phyloP scores from a whole-genome alignment of 768 basidiomycete species.

The Bullera alba region DNA sequence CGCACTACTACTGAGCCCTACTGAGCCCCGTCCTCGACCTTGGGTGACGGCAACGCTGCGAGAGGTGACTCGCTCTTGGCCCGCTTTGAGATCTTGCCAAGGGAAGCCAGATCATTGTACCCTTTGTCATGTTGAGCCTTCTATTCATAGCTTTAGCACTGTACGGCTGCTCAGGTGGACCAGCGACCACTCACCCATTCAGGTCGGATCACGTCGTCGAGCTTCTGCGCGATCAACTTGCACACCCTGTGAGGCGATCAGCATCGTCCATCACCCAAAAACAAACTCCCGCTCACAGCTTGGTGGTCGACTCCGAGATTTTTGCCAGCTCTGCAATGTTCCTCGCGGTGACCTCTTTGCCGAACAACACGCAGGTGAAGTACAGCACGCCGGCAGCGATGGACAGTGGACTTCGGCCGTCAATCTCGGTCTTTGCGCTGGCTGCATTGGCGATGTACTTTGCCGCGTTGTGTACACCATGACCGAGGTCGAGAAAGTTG shows the following conservation, averaged over 20 bases:
- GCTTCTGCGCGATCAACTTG: constrained; percentile 24
- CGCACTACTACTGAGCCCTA: too few relatives aligned
- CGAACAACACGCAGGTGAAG: constrained; percentile 79
- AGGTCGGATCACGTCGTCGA: constrained; percentile 36
- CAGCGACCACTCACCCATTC: constrained; percentile 38
- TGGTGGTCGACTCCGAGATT: constrained; percentile 92
- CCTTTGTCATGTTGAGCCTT: neutral
- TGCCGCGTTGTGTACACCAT: constrained; percentile 38
- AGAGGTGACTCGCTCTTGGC: neutral
- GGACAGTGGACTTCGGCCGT: constrained; percentile 92
- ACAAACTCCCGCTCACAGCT: constrained; percentile 49
- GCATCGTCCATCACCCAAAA: neutral
- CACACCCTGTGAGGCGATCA: constrained; percentile 22
- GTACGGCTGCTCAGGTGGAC: too few relatives aligned
- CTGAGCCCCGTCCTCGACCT: too few relatives aligned
- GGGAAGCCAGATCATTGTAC: neutral
- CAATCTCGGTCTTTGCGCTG: constrained; percentile 51
- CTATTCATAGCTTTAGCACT: too few relatives aligned
- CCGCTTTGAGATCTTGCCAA: too few relatives aligned
- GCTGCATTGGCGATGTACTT: constrained; percentile 43
- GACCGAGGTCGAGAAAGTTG: constrained; percentile 39
- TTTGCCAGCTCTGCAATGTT: constrained; percentile 88
- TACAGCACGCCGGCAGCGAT: constrained; percentile 96
- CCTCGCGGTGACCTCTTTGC: constrained; percentile 63
- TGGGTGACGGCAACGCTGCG: neutral